Conservation (phyloP, 2,329 filamentous ascomycete genomes). For the Penicillium sp. region DNA sequence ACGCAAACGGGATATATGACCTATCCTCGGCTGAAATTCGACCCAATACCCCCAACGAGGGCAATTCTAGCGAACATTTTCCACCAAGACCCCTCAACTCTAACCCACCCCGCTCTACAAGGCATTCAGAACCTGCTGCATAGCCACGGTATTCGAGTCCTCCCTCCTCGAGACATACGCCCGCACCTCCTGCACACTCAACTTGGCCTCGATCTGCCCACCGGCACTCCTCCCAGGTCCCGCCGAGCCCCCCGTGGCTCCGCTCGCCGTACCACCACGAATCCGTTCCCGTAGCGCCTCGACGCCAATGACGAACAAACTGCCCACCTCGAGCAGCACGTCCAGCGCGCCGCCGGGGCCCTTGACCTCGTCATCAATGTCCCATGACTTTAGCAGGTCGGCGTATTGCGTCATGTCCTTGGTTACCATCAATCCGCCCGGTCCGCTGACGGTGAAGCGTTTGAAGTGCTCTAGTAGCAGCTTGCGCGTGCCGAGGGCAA, state of each 20-base stretch:
- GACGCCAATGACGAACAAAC: constrained; percentile 88
- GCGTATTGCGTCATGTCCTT: constrained; percentile 96
- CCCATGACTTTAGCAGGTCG: constrained; percentile 81
- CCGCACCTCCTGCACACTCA: constrained; percentile 60
- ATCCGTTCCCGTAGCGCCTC: constrained; percentile 74
- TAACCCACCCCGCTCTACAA: constrained; percentile 44
- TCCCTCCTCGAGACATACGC: constrained; percentile 83
- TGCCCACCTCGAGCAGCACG: constrained; percentile 88
- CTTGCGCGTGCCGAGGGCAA: constrained; percentile 74
- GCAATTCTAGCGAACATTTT: constrained; percentile 30
- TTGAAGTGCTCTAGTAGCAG: constrained; percentile 92
- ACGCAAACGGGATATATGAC: not conserved
- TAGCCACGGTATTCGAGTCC: constrained; percentile 76
- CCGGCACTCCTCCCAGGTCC: constrained; percentile 35
- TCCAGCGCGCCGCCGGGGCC: constrained; percentile 65
- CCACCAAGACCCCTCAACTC: not conserved
- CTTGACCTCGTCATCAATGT: constrained; percentile 64
- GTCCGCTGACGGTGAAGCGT: constrained; percentile 88
- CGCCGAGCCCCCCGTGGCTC: constrained; percentile 48
- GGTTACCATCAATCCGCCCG: constrained; percentile 90
- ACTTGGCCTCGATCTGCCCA: constrained; percentile 50
- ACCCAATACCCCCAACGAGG: not conserved
- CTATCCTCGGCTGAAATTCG: not conserved
- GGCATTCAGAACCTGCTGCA: constrained; percentile 77
- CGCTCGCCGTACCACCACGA: constrained; percentile 57